Conservation (phyloP, 176 grass and related monocot species). For the Cenchrus purpureus region DNA sequence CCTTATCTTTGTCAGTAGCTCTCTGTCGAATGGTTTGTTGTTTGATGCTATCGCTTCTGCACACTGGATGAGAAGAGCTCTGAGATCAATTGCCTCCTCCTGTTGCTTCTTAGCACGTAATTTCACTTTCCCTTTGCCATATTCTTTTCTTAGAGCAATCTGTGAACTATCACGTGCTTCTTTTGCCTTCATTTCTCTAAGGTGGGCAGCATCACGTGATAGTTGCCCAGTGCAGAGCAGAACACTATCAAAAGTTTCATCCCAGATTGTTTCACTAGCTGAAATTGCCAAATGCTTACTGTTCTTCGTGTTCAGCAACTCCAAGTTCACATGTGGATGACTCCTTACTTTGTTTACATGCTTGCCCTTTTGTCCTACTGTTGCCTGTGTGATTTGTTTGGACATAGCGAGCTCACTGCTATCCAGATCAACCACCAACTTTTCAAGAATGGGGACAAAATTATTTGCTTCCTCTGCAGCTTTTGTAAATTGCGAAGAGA, state of each 20-base stretch:
- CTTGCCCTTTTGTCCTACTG: conserved; percentile 16
- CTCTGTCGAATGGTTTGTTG: conserved; percentile 35
- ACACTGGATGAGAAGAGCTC: conserved; percentile 55
- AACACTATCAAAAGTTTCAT: conserved; percentile 57
- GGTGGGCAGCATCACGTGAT: not conserved
- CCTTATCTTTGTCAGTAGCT: conserved; percentile 55
- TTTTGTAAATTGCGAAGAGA: conserved; percentile 21
- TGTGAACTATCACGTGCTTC: conserved; percentile 18
- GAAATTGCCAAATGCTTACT: conserved; percentile 56
- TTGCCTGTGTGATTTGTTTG: not conserved
- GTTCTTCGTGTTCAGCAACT: conserved; percentile 39
- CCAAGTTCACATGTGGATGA: conserved; percentile 32
- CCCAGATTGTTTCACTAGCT: conserved; percentile 36
- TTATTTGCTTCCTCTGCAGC: conserved; percentile 49
- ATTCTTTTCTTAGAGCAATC: conserved; percentile 11
- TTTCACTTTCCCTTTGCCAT: not conserved
- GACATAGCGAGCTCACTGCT: not conserved
- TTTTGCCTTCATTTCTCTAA: conserved; percentile 46
- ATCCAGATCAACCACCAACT: conserved; percentile 39
- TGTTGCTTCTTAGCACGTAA: conserved; percentile 41
- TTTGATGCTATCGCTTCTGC: conserved; percentile 51
- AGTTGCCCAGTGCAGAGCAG: conserved; percentile 38
- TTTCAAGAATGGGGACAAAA: conserved; percentile 52
- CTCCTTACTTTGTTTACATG: not conserved
- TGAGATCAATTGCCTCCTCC: conserved; percentile 45